phyloP scores from a whole-genome alignment of 768 basidiomycete genomes.

The Boletus sp. region DNA sequence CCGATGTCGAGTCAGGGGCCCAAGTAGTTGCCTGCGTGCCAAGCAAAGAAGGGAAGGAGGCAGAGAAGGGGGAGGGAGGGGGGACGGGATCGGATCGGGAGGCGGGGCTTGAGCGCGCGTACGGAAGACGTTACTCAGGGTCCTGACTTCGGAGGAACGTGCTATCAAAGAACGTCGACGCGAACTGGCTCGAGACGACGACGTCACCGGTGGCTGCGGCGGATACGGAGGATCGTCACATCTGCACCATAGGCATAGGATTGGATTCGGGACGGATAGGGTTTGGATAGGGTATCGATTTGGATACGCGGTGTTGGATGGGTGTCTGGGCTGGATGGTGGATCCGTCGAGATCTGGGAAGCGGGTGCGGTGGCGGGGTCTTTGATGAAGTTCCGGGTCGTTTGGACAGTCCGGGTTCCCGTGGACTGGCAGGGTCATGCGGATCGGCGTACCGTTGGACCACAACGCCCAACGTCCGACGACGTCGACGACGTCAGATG shows the following conservation, averaged over 20 bases:
- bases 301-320: too few relatives aligned
- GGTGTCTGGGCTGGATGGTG: slow-evolving; percentile 17
- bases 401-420: slow-evolving; percentile 42
- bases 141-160: too few relatives aligned
- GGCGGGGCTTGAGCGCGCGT: neutral
- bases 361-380: slow-evolving; percentile 49
- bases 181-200: slow-evolving; percentile 19
- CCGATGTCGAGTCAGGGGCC: slow-evolving; percentile 26
- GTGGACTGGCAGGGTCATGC: slow-evolving; percentile 6
- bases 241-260: slow-evolving; percentile 11
- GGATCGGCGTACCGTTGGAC: too few relatives aligned
- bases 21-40: slow-evolving; percentile 16
- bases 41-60: neutral
- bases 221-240: slow-evolving; percentile 11
- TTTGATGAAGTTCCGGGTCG: slow-evolving; percentile 70
- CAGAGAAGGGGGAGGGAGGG: neutral
- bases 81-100: neutral
- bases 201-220: slow-evolving; percentile 16
- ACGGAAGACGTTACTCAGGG: slow-evolving; percentile 14
- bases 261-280: too few relatives aligned
- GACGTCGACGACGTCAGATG: too few relatives aligned
- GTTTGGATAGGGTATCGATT: too few relatives aligned
- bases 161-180: slow-evolving; percentile 21
- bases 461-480: too few relatives aligned
- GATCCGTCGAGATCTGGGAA: slow-evolving; percentile 60